Percentiles rank a stretch among this genome's conserved stretches.
phyloP scores from a whole-genome alignment of 2,329 filamentous ascomycete species.

The Bipolaris cookei region DNA sequence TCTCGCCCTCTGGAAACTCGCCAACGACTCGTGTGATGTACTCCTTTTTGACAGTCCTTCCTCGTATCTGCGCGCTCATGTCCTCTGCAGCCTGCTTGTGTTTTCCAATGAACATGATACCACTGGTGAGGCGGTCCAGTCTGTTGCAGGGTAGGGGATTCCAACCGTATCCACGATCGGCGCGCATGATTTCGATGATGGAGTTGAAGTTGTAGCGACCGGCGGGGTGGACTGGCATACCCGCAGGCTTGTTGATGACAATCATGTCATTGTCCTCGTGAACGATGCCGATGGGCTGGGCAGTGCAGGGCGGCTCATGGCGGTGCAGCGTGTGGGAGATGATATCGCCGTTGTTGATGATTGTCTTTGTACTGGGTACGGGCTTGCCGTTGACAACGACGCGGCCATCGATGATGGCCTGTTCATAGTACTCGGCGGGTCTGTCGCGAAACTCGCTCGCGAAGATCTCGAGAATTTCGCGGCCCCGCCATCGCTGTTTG shows the following conservation, averaged over 20 bases:
- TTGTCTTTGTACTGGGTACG: conserved; percentile 68
- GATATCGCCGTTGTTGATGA: conserved; percentile 86
- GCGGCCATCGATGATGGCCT: conserved; percentile 78
- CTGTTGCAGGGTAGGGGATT: conserved; percentile 81
- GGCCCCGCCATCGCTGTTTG: conserved; percentile 90
- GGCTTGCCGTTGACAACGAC: conserved; percentile 80
- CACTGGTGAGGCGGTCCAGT: conserved; percentile 91
- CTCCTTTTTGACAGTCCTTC: conserved; percentile 88
- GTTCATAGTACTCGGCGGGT: conserved; percentile 79
- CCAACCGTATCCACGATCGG: conserved; percentile 67
- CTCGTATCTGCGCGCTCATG: conserved; percentile 76
- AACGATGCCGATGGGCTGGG: conserved; percentile 77
- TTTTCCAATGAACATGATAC: conserved; percentile 98
- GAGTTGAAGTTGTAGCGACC: conserved; percentile 97
- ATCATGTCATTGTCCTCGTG: conserved; percentile 93
- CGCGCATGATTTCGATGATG: conserved; percentile 88
- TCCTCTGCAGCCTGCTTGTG: conserved; percentile 77
- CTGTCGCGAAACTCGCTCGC: conserved; percentile 90
- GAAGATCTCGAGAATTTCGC: conserved; percentile 85
- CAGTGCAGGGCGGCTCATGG: conserved; percentile 91
- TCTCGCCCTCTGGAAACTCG: conserved; percentile 86
- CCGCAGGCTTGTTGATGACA: conserved; percentile 95
- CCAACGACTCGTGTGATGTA: conserved; percentile 92
- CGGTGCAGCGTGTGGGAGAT: conserved; percentile 93
- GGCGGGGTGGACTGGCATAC: conserved; percentile 92